Evolutionary conservation across 176 grass and related monocot genomes (phyloP), one percentile per base, ranked within the genome.

Genomic region (Oryza punctata): DNA sequence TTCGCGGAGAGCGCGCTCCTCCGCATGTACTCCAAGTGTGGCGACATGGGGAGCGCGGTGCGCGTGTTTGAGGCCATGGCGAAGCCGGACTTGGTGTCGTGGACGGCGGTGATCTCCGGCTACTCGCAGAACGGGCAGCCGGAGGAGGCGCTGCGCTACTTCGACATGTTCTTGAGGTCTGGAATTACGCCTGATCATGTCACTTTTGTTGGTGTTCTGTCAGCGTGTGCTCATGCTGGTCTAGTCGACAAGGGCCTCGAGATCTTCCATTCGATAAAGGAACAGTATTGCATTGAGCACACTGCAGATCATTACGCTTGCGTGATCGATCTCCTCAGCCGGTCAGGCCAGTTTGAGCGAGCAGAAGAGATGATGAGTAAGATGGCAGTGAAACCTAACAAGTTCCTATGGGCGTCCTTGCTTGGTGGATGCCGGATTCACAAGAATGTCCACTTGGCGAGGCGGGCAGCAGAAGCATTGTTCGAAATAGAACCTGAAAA

Each of bases 401-500:
- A 95, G 85, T 95, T 93, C 78, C 72, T 98, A 16, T 98, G 92
- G 95, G 85, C 93, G 21, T 95, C 93, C 30, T 80, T 98, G 91
- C 87, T 95, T 37, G 74, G 87, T 84, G 91, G 96, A 12, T 92
- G 91, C 19, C 65, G 73, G 73, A 88, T 84, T 81, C 88, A 91
- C 80, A 93, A 91, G 60, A 98, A 95, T 82, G 76, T 95, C n/a
- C 69, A 13, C 67, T 74, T 93, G 1, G 91, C 82, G 45, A 91
- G 70, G 87, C 33, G 63, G 26, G 93, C 87, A 65, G 89, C 91
- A 0, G 89, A 95, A 82, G 89, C 89, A 24, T 65, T 95, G 78
- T 93, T 98, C 29, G 80, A 93, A 86, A 74, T 95, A 40, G 96
- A 98, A 61, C 96, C 96, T 12, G 91, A 95, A 44, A 98, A 95